Evolutionary conservation across 2,329 filamentous ascomycete species (phyloP).

Genomic region (Apiospora sp.): DNA sequence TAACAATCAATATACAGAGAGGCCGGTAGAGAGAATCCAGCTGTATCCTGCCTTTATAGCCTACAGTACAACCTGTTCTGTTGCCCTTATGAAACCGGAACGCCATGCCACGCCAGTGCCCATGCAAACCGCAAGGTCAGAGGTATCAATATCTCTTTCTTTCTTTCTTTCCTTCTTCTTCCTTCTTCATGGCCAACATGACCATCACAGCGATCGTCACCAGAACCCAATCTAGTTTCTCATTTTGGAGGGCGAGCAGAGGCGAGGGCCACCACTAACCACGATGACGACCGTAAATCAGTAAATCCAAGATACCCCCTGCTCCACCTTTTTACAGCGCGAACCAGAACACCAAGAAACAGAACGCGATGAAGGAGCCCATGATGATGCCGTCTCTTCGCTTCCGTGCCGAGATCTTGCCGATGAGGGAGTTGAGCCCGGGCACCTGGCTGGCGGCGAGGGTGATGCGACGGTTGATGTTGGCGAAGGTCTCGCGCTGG

Average conservation of each 20-base stretch:
- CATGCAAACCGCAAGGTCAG: conserved; percentile 7
- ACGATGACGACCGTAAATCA: background rate
- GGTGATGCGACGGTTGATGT: conserved; percentile 90
- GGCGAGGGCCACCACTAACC: background rate
- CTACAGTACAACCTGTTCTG: conserved; percentile 11
- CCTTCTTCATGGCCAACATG: background rate
- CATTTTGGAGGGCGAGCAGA: background rate
- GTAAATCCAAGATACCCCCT: background rate
- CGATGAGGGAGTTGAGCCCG: conserved; percentile 90
- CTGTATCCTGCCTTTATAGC: conserved; percentile 12
- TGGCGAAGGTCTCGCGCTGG: conserved; percentile 87
- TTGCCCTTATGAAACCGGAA: conserved; percentile 22
- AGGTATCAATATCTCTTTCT: conserved; percentile 14
- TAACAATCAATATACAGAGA: conserved; percentile 3
- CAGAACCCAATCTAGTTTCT: background rate
- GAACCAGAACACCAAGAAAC: conserved; percentile 85
- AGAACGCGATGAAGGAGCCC: conserved; percentile 89
- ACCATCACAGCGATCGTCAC: background rate
- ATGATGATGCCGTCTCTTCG: conserved; percentile 94
- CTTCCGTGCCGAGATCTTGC: conserved; percentile 93
- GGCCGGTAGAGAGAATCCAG: conserved; percentile 8
- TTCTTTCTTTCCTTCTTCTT: conserved; percentile 2
- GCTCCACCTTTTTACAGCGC: conserved; percentile 49
- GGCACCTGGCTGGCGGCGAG: conserved; percentile 90
- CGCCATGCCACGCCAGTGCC: conserved; percentile 22